Evolutionary conservation across 352 stramenopile species (phyloP), one percentile per base, ranked within the genome.

Genomic region (Phytopythium sindhum): DNA sequence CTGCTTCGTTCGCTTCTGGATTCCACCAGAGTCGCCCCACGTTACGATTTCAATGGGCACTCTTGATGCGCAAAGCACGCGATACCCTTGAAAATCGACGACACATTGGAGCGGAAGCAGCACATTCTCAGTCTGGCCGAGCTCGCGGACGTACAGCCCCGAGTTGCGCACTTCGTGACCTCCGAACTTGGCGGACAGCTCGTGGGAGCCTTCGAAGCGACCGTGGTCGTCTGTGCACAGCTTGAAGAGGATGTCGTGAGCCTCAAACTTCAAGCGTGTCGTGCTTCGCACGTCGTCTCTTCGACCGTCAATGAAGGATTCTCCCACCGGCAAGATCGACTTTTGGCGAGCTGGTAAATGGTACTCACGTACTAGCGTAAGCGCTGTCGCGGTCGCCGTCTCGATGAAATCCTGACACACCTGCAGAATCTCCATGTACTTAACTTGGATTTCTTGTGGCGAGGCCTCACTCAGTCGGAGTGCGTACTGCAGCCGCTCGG

Each of bases 361-460:
- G 28, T 83, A 69, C 60, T 98, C 93, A 8, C 92, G 77, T 12
- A 97, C 73, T 11, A 98, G 71, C 2, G 93, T 85, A 15, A 82
- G 61, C 0, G 89, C 90, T 12, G 93, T 75, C 0, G 87, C 68
- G 19, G 57, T 81, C 12, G 86, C 84, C 8, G 78, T 88, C 37
- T 91, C 78, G 3, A 97, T 63, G 58, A 98, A 98, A 65, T 97
- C 91, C 39, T 97, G 80, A 47, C 85, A 96, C 21, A 97, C 76
- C 37, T 89, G 83, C 48, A 86, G 57, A 4, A 97, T 69, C 63
- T 97, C 86, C 3, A 78, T 84, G 68, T 97, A 97, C 53, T 97
- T 97, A 9, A 69, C 64, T 65, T 90, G 72, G 19, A 89, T 73
- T 57, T 89, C 69, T 11, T 76, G 48, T 6, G 65, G 41, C 14